Base-by-base conservation (phyloP, 768 basidiomycete species). In the Termitomyces eurrhizus region DNA sequence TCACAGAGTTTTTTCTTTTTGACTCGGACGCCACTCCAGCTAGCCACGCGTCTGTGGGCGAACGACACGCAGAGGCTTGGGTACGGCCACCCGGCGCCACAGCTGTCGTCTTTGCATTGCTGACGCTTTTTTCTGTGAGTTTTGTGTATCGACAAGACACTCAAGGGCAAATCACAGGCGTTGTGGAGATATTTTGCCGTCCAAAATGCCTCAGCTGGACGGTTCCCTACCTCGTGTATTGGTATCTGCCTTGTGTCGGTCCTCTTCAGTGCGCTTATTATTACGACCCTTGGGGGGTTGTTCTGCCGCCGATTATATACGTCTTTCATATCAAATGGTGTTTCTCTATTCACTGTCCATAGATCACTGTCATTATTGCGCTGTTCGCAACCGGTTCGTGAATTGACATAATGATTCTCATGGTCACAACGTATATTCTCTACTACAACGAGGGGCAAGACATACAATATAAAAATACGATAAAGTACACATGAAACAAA, bases 31-130 rank as follows among this genome's bases (percentile, higher is more conserved):
- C 48, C 41, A 61, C 58, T 37, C 49, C 3, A 16, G 39, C 21
- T 1, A 39, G 18, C 18, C 32, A 33, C 6, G 13, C n/a, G 18
- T 41, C 29, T 32, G 7, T 6, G 5, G 7, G 55, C 12, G 26
- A 57, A 35, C 45, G 60, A 48, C 45, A 21, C 2, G 50, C 56
- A 6, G 58, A 62, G 29, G 41, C 52, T 18, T 67, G 52, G 51
- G 74, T 78, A 6, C 73, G 78, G n/a, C 81, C 82, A 7, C 68
- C 83, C 4, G 82, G 81, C 1, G 78, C 77, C 2, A 69, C 74
- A 2, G 69, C 76, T 37, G 70, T 81, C 24, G 51, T 65, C 26
- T 49, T 78, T 29, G 78, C 74, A 0, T 61, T 81, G 29, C 48
- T 68, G 3, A 74, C 77, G 16, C 70, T 80, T 5, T 36, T 52